Evolutionary conservation across 2,329 filamentous ascomycete species (phyloP), one percentile per base, ranked within the genome.

Genomic region (Curvularia verruculosa): DNA sequence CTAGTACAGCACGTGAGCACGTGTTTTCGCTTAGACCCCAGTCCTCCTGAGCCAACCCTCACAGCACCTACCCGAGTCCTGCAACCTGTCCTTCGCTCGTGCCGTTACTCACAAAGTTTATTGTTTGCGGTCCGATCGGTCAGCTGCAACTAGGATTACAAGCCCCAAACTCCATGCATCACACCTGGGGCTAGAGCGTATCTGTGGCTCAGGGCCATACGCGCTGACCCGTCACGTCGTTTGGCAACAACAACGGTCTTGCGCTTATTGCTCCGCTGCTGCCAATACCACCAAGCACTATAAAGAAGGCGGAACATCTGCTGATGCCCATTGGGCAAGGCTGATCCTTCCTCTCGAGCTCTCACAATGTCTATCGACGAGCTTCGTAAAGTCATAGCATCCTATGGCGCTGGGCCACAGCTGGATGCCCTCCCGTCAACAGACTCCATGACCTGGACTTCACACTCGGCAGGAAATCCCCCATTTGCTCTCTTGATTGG

Each of bases 391-490:
- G 31, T 28, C 26, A 40, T 63, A 24, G 44, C 49, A 12, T 53
- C 57, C 23, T 29, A 49, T 10, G 51, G 51, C 34, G 37, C n/a
- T 19, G 54, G 34, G 18, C 28, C 21, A 18, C 40, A 59, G 24
- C 44, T 61, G 10, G 46, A 56, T 28, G 46, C 49, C 3, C 36
- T 61, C 19, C 60, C 55, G 40, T 23, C 54, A 28, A 26, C 49
- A 21, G 29, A 51, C 12, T 49, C 45, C 15, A 45, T 63, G 49
- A 44, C 45, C 28, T 63, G 60, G 60, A 39, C 45, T 18, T 34
- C 36, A 19, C 18, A 37, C 31, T 12, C 49, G 28, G 34, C 7
- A 41, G 49, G 26, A 29, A 39, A 44, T 39, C 45, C 55, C 26
- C 46, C 21, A 10, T 18, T 18, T 8, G 51, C 47, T 21, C 49